phyloP scores from a whole-genome alignment of 73 alveolate species.

The Effrenium voratum region DNA sequence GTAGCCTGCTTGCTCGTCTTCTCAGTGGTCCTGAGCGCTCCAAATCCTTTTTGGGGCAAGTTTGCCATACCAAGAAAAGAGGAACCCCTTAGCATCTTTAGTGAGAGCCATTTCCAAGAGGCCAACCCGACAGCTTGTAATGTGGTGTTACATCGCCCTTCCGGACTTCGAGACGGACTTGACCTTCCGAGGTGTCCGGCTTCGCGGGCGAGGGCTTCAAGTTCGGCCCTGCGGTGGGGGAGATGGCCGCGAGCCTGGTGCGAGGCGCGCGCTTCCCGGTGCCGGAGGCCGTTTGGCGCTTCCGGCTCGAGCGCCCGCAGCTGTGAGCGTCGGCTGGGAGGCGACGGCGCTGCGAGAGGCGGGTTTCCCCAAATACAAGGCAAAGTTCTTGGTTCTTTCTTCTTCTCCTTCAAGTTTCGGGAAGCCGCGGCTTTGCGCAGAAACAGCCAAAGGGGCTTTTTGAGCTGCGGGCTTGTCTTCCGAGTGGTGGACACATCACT shows the following conservation, averaged over 20 bases:
- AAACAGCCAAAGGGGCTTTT: background rate
- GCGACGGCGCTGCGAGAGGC: background rate
- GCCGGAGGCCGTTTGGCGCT: slow-evolving; percentile 33
- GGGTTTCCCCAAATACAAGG: background rate
- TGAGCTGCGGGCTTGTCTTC: background rate
- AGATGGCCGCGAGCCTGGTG: slow-evolving; percentile 24
- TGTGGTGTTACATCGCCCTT: background rate
- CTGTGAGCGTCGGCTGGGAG: background rate
- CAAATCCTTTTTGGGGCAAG: background rate
- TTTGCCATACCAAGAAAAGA: background rate
- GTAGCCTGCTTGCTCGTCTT: background rate
- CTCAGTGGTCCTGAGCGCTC: background rate
- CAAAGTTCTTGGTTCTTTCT: too few species aligned
- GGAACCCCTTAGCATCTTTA: background rate
- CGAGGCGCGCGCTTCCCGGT: background rate
- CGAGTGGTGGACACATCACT: background rate
- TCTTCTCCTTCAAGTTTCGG: too few species aligned
- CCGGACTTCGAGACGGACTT: background rate
- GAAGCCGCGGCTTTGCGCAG: too few species aligned
- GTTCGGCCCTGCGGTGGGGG: slow-evolving; percentile 40
- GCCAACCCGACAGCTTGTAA: background rate
- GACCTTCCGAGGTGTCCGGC: background rate
- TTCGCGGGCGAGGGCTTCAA: slow-evolving; percentile 61
- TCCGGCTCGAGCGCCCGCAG: slow-evolving; percentile 21
- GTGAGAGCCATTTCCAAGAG: background rate